Evolutionary conservation across 1,284 basidiomycete genomes (phyloP).

Genomic region (Cryptococcus sp.): DNA sequence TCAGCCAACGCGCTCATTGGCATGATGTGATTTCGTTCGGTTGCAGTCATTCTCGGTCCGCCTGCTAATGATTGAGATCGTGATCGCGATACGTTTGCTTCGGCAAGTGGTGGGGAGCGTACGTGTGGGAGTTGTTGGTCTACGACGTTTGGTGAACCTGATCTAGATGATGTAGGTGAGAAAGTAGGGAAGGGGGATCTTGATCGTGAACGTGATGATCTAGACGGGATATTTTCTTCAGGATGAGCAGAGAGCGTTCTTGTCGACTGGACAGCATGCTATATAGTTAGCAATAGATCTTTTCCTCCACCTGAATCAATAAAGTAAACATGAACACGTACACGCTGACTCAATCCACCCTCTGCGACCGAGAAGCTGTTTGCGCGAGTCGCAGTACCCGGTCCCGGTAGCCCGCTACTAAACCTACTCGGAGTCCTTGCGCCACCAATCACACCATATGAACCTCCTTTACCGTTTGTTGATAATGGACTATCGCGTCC

Average conservation of each 20-base stretch:
- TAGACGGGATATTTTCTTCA: conserved; percentile 36
- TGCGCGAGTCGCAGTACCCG: conserved; percentile 30
- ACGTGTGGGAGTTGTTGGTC: conserved; percentile 15
- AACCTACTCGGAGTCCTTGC: conserved; percentile 29
- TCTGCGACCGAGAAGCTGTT: conserved; percentile 43
- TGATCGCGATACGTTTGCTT: conserved; percentile 37
- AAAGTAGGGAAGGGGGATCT: conserved; percentile 44
- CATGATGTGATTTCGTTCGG: conserved; percentile 28
- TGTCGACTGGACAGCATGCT: neutral
- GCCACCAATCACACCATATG: conserved; percentile 44
- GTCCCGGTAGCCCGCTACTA: conserved; percentile 12
- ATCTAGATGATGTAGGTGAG: conserved; percentile 38
- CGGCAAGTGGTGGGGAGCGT: conserved; percentile 39
- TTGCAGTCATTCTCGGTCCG: conserved; percentile 27
- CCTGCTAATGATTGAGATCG: conserved; percentile 41
- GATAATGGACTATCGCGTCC: conserved; percentile 29
- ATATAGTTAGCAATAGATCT: conserved; percentile 22
- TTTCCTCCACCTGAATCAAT: conserved; percentile 24
- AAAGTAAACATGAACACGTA: neutral
- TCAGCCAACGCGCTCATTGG: conserved; percentile 28
- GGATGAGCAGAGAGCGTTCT: conserved; percentile 42
- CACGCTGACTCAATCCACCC: conserved; percentile 1
- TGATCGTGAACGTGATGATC: conserved; percentile 24
- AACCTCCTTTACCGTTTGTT: conserved; percentile 2
- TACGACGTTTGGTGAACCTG: conserved; percentile 23